phyloP scores from a whole-genome alignment of 2,329 filamentous ascomycete genomes.

The Clonostachys byssicola region DNA sequence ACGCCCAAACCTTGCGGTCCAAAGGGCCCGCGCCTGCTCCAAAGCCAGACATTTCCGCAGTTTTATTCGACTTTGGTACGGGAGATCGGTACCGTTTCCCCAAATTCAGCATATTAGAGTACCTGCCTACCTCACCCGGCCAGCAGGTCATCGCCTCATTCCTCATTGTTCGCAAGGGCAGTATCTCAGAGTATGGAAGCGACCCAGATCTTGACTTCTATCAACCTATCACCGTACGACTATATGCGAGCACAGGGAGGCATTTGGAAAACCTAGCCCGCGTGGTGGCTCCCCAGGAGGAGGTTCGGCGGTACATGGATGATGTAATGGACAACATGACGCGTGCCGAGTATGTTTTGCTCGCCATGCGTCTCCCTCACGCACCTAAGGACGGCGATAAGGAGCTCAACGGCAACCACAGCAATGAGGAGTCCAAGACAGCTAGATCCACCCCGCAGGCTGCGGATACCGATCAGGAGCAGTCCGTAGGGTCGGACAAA shows the following conservation, averaged over 20 bases:
- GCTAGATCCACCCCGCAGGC: constrained; percentile 20
- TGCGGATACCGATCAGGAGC: constrained; percentile 5
- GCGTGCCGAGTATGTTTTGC: constrained; percentile 60
- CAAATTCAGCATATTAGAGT: constrained; percentile 73
- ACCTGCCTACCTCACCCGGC: constrained; percentile 41
- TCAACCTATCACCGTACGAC: constrained; percentile 65
- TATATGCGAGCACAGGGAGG: constrained; percentile 48
- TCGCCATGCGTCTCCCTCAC: constrained; percentile 62
- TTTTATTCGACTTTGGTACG: constrained; percentile 67
- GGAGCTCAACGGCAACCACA: constrained; percentile 10
- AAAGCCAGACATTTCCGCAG: constrained; percentile 59
- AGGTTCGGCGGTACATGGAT: constrained; percentile 65
- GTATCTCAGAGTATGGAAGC: constrained; percentile 59
- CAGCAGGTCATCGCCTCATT: constrained; percentile 71
- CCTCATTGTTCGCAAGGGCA: constrained; percentile 70
- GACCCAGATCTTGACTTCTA: constrained; percentile 67
- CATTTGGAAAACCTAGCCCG: constrained; percentile 57
- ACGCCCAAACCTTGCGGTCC: constrained; percentile 53
- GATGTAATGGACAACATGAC: constrained; percentile 67
- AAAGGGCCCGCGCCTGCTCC: constrained; percentile 51
- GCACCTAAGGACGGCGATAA: constrained; percentile 21
- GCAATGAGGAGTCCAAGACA: constrained; percentile 20
- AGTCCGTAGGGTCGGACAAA: constrained; percentile 7
- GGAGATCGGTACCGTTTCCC: constrained; percentile 78
- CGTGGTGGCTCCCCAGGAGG: constrained; percentile 59